phyloP scores from a whole-genome alignment of 2,329 filamentous ascomycete species.

The Verticillium isaacii region DNA sequence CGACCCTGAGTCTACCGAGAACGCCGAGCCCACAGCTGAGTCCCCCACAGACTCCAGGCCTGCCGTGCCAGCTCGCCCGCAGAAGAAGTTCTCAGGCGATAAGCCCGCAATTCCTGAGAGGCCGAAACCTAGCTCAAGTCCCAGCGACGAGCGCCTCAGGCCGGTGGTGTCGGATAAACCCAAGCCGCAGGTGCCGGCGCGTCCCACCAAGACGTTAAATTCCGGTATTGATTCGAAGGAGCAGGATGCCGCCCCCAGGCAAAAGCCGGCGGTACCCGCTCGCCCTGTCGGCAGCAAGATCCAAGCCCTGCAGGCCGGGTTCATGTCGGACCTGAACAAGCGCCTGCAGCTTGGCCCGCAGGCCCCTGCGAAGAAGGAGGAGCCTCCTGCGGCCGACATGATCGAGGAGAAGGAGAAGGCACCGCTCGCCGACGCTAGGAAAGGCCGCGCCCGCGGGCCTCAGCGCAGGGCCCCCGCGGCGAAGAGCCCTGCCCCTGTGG shows the following conservation, averaged over 20 bases:
- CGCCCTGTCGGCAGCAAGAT: constrained; percentile 82
- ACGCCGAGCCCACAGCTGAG: constrained; percentile 23
- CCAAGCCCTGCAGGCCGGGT: constrained; percentile 82
- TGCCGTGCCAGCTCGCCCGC: constrained; percentile 52
- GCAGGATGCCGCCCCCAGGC: constrained; percentile 48
- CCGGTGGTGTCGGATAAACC: constrained; percentile 46
- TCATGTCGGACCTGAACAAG: constrained; percentile 90
- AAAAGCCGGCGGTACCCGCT: constrained; percentile 80
- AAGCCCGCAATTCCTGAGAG: constrained; percentile 46
- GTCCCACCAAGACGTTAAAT: constrained; percentile 48
- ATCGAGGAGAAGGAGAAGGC: constrained; percentile 48
- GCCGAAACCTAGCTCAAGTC: constrained; percentile 44
- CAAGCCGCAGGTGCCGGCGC: constrained; percentile 57
- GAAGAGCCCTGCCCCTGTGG: constrained; percentile 37
- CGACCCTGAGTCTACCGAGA: constrained; percentile 44
- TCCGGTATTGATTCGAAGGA: constrained; percentile 38
- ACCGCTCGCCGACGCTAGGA: constrained; percentile 83
- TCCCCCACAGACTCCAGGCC: constrained; percentile 43
- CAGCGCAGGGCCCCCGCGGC: constrained; percentile 63
- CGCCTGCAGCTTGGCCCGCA: constrained; percentile 84
- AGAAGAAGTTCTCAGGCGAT: constrained; percentile 34
- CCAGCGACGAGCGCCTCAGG: constrained; percentile 34
- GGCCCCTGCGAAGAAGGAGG: constrained; percentile 48
- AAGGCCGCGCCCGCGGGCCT: constrained; percentile 84
- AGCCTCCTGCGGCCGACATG: constrained; percentile 11